Base-by-base conservation (phyloP, 139 green algal species). In the Tetradesmus lagerheimii region DNA sequence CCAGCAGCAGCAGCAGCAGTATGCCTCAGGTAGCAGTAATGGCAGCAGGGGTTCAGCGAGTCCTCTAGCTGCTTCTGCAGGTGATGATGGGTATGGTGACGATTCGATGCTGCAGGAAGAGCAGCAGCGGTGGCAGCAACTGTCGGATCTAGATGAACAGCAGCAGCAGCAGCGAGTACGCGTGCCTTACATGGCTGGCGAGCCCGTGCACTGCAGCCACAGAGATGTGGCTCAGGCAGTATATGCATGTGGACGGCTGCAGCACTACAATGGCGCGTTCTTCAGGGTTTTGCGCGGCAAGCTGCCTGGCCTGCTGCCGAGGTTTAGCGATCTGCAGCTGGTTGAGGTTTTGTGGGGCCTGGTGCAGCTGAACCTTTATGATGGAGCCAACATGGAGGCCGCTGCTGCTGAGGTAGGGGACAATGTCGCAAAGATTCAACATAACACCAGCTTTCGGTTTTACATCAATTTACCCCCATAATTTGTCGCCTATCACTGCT, bases 231-330 rank as follows among this genome's bases (percentile, higher is more conserved):
- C 85, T 1, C 29, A 89, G 43, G 85, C 85, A 2, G 35, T 83
- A 45, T 89, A 75, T 35, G 85, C 71, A 5, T 83, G 43, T 41
- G 85, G 85, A 12, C 74, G 85, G 41, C 43, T 89, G 34, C 45
- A 64, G 43, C 85, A 89, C 47, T 78, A 57, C 43, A 89, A 89
- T 31, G 45, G 39, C 16, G 71, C 43, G 39, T 89, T 89, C n/a
- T 83, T 81, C 31, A 27, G 20, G 34, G 85, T 64, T 38, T 34
- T 83, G 18, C 45, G 85, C 2, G 29, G 31, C 39, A 53, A 41
- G 29, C 34, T 89, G 62, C 53, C 9, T 31, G 85, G 71, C 5
- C 34, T 89, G 85, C 34, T 89, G 85, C 31, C 43, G 34, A 14
- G 71, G 27, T 89, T 83, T 16, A 84, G 31, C 27, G 71, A 84